Conservation (phyloP, 2,329 filamentous ascomycete species). For the Xylariaceae sp. region DNA sequence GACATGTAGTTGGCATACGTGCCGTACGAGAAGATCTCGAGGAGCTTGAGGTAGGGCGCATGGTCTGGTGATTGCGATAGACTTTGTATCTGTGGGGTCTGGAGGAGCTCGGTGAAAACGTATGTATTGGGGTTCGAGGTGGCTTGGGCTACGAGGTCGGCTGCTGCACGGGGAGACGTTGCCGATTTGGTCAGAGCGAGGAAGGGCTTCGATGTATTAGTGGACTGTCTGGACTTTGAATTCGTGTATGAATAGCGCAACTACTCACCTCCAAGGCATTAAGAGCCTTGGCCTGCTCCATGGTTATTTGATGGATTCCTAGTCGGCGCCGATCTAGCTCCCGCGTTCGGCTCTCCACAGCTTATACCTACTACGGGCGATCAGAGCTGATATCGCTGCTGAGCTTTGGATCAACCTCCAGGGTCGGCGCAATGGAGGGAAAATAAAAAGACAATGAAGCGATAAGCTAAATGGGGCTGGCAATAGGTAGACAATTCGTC, state of each 20-base stretch:
- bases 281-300: slow-evolving; percentile 70
- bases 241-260: slow-evolving; percentile 4
- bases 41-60: slow-evolving; percentile 60
- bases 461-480: neutral
- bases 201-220: slow-evolving; percentile 61
- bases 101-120: slow-evolving; percentile 90
- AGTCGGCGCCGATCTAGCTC: neutral
- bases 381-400: slow-evolving; percentile 8
- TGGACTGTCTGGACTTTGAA: neutral
- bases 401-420: slow-evolving; percentile 18
- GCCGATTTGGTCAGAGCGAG: slow-evolving; percentile 83
- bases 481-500: no score
- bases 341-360: slow-evolving; percentile 6
- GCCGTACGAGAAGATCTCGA: slow-evolving; percentile 89
- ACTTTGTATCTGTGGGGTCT: slow-evolving; percentile 71
- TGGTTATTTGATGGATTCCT: slow-evolving; percentile 35
- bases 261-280: slow-evolving; percentile 57
- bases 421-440: slow-evolving; percentile 13
- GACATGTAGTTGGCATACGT: slow-evolving; percentile 71
- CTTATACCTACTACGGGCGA: neutral
- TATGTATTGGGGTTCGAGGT: slow-evolving; percentile 88
- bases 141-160: slow-evolving; percentile 80
- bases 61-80: slow-evolving; percentile 61
- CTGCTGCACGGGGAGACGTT: slow-evolving; percentile 75
- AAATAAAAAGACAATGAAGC: neutral